Evolutionary conservation across 345 rosid species (phyloP).

Genomic region (Gossypium turneri): DNA sequence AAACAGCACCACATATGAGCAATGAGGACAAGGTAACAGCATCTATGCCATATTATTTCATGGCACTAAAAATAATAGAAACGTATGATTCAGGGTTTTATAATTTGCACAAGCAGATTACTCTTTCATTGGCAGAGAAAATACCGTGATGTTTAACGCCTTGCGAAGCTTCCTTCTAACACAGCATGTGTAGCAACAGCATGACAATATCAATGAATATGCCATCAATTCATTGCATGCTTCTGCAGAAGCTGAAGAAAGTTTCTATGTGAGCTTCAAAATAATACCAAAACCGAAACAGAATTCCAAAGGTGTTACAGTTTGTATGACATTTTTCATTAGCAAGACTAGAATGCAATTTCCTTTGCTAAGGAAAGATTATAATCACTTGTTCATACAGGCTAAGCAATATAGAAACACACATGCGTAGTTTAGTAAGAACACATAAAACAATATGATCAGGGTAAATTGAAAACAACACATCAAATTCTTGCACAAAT

Average conservation of each 20-base stretch:
- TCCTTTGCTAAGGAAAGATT: background rate
- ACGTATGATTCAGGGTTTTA: background rate
- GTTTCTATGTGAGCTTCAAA: constrained; percentile 18
- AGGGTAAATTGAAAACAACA: background rate
- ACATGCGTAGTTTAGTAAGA: background rate
- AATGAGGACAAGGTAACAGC: background rate
- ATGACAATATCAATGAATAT: constrained; percentile 84
- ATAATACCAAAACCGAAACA: constrained; percentile 9
- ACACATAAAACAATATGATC: background rate
- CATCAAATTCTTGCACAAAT: background rate
- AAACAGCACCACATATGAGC: background rate
- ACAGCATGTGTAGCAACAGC: constrained; percentile 98
- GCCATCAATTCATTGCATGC: constrained; percentile 93
- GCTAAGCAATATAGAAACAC: background rate
- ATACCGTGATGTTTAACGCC: constrained; percentile 76
- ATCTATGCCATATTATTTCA: constrained; percentile 9
- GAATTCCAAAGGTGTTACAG: background rate
- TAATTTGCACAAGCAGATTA: background rate
- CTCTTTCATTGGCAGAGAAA: constrained; percentile 15
- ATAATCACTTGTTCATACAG: background rate
- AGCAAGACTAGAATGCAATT: background rate
- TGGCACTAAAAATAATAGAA: background rate
- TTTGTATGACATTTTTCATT: background rate
- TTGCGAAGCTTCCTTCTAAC: constrained; percentile 88
- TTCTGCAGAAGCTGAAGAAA: constrained; percentile 79